phyloP scores from a whole-genome alignment of 495 filamentous ascomycete species.

The Trichodelitschia bisporula region DNA sequence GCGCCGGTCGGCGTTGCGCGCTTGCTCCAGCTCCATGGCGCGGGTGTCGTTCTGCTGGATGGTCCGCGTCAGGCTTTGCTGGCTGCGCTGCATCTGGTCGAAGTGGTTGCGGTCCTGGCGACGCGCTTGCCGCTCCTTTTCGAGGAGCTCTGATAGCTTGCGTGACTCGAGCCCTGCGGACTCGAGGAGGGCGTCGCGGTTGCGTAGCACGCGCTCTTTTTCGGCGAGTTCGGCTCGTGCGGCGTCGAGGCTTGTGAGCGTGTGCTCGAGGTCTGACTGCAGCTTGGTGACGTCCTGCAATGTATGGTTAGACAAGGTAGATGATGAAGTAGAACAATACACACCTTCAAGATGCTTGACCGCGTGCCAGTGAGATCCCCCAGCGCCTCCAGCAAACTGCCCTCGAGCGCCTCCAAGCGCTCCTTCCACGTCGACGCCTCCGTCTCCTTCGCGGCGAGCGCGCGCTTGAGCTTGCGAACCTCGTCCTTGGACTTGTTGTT shows the following conservation, averaged over 20 bases:
- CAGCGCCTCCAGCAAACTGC: conserved; percentile 59
- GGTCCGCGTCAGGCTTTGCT: conserved; percentile 59
- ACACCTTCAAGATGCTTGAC: conserved; percentile 56
- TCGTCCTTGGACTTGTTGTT: conserved; percentile 68
- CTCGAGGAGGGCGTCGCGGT: conserved; percentile 82
- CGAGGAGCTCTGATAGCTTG: conserved; percentile 66
- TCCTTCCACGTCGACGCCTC: conserved; percentile 79
- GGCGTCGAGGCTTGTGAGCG: conserved; percentile 54
- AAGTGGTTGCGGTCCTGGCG: conserved; percentile 65
- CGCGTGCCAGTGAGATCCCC: conserved; percentile 71
- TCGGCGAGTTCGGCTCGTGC: conserved; percentile 52
- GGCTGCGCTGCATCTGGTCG: conserved; percentile 64
- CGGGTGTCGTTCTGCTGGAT: conserved; percentile 62
- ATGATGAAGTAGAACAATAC: conserved; percentile 5
- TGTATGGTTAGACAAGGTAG: no score
- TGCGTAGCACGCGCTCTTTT: conserved; percentile 69
- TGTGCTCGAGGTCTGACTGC: conserved; percentile 67
- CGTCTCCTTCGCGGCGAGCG: conserved; percentile 56
- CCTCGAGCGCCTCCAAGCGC: conserved; percentile 69
- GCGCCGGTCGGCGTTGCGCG: conserved; percentile 45
- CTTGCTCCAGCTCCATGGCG: conserved; percentile 60
- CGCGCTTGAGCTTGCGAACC: conserved; percentile 52
- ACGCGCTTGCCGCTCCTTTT: conserved; percentile 70
- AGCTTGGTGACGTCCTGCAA: conserved; percentile 56
- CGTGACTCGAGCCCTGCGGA: conserved; percentile 64